These are phyloP conservation scores for Isabelozyma gotoi DNA, from an alignment of 805 yeast genomes.

Conservation along the genomic window DNA sequence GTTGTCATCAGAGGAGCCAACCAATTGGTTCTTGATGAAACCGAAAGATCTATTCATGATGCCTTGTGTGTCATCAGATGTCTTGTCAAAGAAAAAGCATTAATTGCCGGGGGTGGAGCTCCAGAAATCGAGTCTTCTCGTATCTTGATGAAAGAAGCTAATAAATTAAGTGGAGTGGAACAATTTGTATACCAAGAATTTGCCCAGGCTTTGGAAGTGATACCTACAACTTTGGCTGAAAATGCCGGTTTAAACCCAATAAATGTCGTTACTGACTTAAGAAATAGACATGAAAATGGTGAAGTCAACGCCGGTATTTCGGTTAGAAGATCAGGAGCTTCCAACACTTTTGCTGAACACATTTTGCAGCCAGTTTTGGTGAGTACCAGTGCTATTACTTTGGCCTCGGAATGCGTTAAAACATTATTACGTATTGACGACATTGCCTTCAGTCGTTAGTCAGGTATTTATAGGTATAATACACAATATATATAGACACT, in stretches of 20 bases:
- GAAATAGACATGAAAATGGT: constrained; percentile 88
- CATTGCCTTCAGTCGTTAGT: constrained; percentile 70
- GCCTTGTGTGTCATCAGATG: constrained; percentile 93
- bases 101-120: constrained; percentile 99
- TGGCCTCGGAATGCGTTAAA: constrained; percentile 96
- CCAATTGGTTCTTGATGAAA: constrained; percentile 84
- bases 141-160: constrained; percentile 67
- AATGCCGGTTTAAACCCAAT: constrained; percentile 93
- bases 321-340: constrained; percentile 89
- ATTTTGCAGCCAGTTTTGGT: constrained; percentile 96
- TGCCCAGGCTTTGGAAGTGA: constrained; percentile 87
- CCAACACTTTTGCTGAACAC: constrained; percentile 88
- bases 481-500: too few relatives aligned
- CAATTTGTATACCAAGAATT: constrained; percentile 90
- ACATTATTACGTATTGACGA: constrained; percentile 96
- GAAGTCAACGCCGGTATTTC: constrained; percentile 94
- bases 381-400: constrained; percentile 87
- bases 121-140: constrained; percentile 91
- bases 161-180: constrained; percentile 77
- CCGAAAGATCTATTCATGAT: constrained; percentile 96
- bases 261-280: constrained; percentile 86
- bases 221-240: constrained; percentile 92
- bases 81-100: constrained; percentile 80
- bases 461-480: neutral
- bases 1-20: constrained; percentile 96